phyloP scores from a whole-genome alignment of 2,329 filamentous ascomycete species.

The Phyllosticta capitalensis region DNA sequence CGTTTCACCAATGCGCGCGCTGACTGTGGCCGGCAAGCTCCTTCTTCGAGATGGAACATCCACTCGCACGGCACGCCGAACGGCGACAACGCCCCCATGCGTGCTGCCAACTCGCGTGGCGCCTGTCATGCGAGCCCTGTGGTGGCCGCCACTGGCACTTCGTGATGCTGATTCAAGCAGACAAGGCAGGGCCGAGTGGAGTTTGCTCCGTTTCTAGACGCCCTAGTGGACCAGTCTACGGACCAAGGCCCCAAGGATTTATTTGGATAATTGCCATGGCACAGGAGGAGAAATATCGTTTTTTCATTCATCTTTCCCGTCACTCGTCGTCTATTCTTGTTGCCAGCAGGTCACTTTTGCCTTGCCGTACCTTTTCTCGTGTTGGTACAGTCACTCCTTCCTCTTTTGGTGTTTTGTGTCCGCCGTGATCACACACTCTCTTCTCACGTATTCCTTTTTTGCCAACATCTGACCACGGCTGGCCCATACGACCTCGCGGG shows the following conservation, averaged over 20 bases:
- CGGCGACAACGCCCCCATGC: neutral
- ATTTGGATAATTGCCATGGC: neutral
- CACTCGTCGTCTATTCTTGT: neutral
- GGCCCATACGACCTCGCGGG: neutral
- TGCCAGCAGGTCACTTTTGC: neutral
- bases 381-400: neutral
- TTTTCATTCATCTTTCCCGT: neutral
- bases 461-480: neutral
- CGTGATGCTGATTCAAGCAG: neutral
- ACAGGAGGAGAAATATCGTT: neutral
- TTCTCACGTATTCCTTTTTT: neutral
- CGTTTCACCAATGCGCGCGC: neutral
- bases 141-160: neutral
- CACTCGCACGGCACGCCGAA: neutral
- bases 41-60: neutral
- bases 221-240: neutral
- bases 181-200: neutral
- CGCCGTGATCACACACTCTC: neutral
- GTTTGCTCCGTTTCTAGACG: neutral
- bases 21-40: neutral
- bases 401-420: neutral
- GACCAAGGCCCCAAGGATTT: neutral
- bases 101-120: neutral
- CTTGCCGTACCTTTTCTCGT: neutral
- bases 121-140: neutral